These are phyloP conservation scores for Periconia macrospinosa DNA, from an alignment of 2,329 filamentous ascomycete species.

Conservation along the genomic window DNA sequence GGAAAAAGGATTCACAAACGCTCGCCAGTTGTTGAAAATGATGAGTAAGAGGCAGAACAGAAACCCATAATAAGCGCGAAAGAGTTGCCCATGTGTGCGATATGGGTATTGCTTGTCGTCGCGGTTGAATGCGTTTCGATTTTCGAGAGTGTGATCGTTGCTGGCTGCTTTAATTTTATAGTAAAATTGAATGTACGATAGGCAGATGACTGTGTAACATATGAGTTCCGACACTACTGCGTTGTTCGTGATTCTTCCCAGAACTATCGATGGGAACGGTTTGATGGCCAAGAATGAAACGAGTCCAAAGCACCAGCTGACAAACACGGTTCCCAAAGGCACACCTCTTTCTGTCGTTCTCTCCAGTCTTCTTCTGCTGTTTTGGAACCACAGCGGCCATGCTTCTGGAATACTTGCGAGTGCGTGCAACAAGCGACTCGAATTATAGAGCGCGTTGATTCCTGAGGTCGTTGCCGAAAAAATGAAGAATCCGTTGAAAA, in stretches of 20 bases:
- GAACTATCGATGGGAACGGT: slow-evolving; percentile 21
- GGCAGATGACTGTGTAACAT: slow-evolving; percentile 38
- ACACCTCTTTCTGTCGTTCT: slow-evolving; percentile 41
- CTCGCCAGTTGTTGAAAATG: slow-evolving; percentile 30
- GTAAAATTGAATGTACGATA: slow-evolving; percentile 39
- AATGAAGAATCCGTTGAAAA: slow-evolving; percentile 51
- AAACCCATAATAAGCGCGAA: slow-evolving; percentile 30
- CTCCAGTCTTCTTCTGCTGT: slow-evolving; percentile 36
- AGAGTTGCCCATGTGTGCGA: slow-evolving; percentile 28
- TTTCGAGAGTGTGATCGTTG: slow-evolving; percentile 26
- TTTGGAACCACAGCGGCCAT: slow-evolving; percentile 42
- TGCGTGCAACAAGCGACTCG: slow-evolving; percentile 48
- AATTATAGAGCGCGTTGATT: slow-evolving; percentile 48
- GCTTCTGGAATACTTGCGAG: slow-evolving; percentile 45
- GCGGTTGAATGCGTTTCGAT: slow-evolving; percentile 27
- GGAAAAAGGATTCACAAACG: slow-evolving; percentile 20
- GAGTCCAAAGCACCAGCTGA: slow-evolving; percentile 42
- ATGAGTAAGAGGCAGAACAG: slow-evolving; percentile 27
- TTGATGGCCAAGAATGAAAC: slow-evolving; percentile 43
- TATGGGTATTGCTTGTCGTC: slow-evolving; percentile 34
- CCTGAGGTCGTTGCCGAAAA: slow-evolving; percentile 49
- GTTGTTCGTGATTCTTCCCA: slow-evolving; percentile 41
- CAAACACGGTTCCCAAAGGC: slow-evolving; percentile 42
- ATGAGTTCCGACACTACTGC: slow-evolving; percentile 43
- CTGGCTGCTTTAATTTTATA: slow-evolving; percentile 26